Base-by-base conservation (phyloP, 2,329 filamentous ascomycete species). In the Colletotrichum sp. region DNA sequence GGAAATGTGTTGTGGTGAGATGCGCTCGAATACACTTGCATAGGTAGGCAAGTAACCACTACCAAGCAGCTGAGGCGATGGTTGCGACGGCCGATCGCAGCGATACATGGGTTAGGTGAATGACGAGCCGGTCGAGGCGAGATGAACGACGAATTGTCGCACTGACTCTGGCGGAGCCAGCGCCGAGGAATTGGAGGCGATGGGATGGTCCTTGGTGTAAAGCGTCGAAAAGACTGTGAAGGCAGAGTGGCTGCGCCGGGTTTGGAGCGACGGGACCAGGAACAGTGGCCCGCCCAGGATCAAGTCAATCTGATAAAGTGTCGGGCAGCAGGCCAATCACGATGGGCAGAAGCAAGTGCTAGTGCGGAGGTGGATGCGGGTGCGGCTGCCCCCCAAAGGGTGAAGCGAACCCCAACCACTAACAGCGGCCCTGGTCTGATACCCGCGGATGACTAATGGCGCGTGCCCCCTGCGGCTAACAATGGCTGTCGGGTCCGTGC, bases 401-500 rank as follows among this genome's bases (percentile, higher is more conserved):
- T 48, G 69, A 36, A 68, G 48, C 63, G 34, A 75, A 63, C 67
- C 65, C 63, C 43, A 52, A 52, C 43, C 43, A 52, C 43, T 52
- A 73, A 61, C 48, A 56, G 59, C 43, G 43, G 32, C 65, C 62
- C 67, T 63, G 16, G 58, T 30, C 36, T 63, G 48, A 66, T 65
- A 72, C 56, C 59, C 32, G 69, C 55, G 43, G 58, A 74, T 77
- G 76, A 77, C 76, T 77, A 77, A 77, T 74, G 12, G 52, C 67
- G 73, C 73, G 58, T 59, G 58, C 58, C 30, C 67, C 73, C 70
- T 74, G 77, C 75, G 69, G 70, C 71, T 71, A 66, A 72, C 56
- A 71, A 66, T 72, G 71, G 72, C 21, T 56, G 34, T 14, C 28
- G 28, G 80, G 82, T 70, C 82, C 82, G 82, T 82, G 82, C 82